A percentile compares a stretch with the other conserved stretches of the same genome.
Conservation (phyloP, 495 filamentous ascomycete species). For the Hamigera avellanea region DNA sequence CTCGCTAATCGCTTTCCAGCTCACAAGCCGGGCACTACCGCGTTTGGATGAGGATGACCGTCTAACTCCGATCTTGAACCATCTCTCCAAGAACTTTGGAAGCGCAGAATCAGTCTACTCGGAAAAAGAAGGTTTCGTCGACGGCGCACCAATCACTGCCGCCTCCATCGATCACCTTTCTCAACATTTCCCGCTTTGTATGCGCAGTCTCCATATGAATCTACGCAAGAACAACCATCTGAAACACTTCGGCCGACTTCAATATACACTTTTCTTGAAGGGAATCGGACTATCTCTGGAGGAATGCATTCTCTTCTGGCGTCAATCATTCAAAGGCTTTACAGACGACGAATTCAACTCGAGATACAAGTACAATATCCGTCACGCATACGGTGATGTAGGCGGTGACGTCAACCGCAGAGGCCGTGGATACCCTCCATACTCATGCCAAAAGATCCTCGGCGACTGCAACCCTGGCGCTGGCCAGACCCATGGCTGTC, state of each 20-base stretch:
- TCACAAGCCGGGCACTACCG: constrained; percentile 80
- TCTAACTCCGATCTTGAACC: constrained; percentile 82
- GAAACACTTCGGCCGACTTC: constrained; percentile 87
- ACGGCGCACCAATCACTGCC: constrained; percentile 66
- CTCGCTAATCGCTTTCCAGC: constrained; percentile 31
- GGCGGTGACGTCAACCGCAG: constrained; percentile 84
- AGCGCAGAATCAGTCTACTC: constrained; percentile 75
- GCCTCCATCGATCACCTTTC: constrained; percentile 72
- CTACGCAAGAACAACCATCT: constrained; percentile 77
- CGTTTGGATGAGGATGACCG: constrained; percentile 95
- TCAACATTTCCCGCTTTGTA: constrained; percentile 85
- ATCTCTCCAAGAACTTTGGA: constrained; percentile 85
- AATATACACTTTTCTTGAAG: constrained; percentile 96
- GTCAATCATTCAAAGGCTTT: constrained; percentile 65
- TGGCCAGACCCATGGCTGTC: constrained; percentile 87
- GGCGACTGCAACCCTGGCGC: constrained; percentile 72
- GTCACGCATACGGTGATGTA: constrained; percentile 88
- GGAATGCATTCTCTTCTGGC: constrained; percentile 93
- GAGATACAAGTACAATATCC: constrained; percentile 92
- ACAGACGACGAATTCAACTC: constrained; percentile 91
- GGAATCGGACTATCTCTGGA: constrained; percentile 86
- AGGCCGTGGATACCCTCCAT: constrained; percentile 75
- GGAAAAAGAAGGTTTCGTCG: constrained; percentile 40
- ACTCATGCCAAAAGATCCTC: constrained; percentile 89
- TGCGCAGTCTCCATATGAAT: constrained; percentile 77